Evolutionary conservation across 495 filamentous ascomycete species (phyloP), one percentile per base, ranked within the genome.

Genomic region (Neurospora sp.): DNA sequence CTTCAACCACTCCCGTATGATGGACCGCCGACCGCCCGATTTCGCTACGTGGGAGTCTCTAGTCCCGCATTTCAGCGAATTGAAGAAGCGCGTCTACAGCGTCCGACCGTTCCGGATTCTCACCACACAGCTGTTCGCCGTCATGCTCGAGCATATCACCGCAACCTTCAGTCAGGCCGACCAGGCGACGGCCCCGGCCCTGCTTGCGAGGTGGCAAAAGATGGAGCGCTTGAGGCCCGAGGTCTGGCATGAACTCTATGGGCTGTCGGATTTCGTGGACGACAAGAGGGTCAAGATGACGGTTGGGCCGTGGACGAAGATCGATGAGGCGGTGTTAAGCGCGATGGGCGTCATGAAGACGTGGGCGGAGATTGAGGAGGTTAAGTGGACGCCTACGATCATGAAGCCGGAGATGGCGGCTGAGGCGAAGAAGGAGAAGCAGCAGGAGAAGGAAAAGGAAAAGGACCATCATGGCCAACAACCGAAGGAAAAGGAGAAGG

Each of bases 91-190:
- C 4, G 73, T 78, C 15, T 71, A 70, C 13, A n/a, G 36, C 5
- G 73, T 73, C 72, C 72, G 74, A 21, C 75, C 77, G 4, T 77
- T 86, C 4, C 73, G 74, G 31, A 79, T 77, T 9, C 74, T 85
- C 0, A 74, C 76, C 8, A 62, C 72, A 15, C 80, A 83, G 74
- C 74, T 86, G 45, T 77, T 84, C 48, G 82, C 77, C 5, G 45
- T 85, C 17, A 78, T 75, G 37, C 76, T 81, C 21, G 84, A 85
- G 74, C 77, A 84, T 72, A 74, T 83, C 28, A 76, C 76, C 28
- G 69, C 75, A 19, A 74, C 75, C 13, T 81, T 77, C 36, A 74
- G 71, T 11, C 75, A 74, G n/a, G 75, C 79, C 10, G 79, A 81
- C 37, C 73, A 72, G 21, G 48, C 71, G 17, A 45, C n/a, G 19